Conservation (phyloP, 305 asterid species). For the Stenogyne calaminthoides region DNA sequence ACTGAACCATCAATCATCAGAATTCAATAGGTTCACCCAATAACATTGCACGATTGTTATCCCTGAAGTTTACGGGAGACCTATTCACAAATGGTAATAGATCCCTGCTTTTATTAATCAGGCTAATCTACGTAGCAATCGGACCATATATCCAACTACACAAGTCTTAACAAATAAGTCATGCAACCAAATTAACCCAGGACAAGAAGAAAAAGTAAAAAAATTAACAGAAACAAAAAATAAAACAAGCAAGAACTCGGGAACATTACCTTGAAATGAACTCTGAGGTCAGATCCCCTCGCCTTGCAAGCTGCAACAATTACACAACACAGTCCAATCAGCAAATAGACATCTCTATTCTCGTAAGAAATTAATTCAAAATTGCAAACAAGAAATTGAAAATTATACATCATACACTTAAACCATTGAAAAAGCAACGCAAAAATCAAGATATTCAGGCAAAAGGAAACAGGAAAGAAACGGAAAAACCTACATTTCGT, state of each 20-base stretch:
- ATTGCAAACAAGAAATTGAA: neutral
- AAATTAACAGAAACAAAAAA: neutral
- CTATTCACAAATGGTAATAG: conserved; percentile 50
- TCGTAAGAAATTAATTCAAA: neutral
- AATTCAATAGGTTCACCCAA: conserved; percentile 55
- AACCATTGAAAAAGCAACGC: neutral
- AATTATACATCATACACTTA: neutral
- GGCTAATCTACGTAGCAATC: neutral
- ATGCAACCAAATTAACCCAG: neutral
- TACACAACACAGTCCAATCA: neutral
- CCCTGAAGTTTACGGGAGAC: conserved; percentile 72
- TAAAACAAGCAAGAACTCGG: neutral
- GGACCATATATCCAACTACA: neutral
- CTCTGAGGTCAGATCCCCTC: conserved; percentile 81
- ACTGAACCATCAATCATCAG: conserved; percentile 56
- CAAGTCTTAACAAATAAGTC: neutral
- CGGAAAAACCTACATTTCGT: conserved; percentile 59
- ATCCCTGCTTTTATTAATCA: conserved; percentile 62
- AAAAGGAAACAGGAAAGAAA: neutral
- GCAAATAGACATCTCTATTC: neutral
- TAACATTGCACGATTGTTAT: conserved; percentile 44
- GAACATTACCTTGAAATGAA: conserved; percentile 72
- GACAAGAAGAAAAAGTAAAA: neutral
- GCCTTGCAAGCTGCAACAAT: conserved; percentile 81
- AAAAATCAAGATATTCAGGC: neutral